Percentiles rank a stretch among this genome's conserved stretches.
Conservation (phyloP, 495 filamentous ascomycete genomes). For the Platismatia glauca region DNA sequence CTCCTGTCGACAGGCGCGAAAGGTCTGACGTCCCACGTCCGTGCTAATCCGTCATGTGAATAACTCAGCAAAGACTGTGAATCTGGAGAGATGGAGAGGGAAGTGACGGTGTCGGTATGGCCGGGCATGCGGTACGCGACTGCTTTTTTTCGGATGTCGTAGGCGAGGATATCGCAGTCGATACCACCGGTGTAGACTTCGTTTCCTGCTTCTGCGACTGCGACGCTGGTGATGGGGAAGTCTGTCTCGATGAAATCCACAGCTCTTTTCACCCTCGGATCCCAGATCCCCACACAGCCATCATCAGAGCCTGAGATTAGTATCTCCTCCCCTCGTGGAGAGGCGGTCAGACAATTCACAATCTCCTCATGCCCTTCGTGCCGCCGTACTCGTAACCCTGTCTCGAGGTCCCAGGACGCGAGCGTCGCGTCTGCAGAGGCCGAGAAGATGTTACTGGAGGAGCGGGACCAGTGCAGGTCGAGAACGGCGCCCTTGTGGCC, state of each 20-base stretch:
- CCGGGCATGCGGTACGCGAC: conserved; percentile 81
- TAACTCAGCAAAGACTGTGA: conserved; percentile 85
- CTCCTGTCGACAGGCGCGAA: conserved; percentile 84
- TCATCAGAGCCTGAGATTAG: conserved; percentile 86
- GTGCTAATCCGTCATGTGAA: conserved; percentile 84
- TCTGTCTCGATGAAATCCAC: conserved; percentile 83
- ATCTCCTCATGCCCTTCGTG: conserved; percentile 92
- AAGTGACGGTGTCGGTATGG: conserved; percentile 87
- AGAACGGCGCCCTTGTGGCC: conserved; percentile 87
- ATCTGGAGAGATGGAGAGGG: conserved; percentile 81
- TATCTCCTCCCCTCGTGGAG: conserved; percentile 79
- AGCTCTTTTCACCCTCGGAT: conserved; percentile 84
- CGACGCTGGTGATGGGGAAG: conserved; percentile 86
- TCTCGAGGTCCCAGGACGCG: conserved; percentile 90
- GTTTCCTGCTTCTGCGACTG: conserved; percentile 84
- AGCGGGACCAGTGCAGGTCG: conserved; percentile 93
- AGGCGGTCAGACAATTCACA: conserved; percentile 82
- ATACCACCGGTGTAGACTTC: conserved; percentile 94
- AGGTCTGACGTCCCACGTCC: conserved; percentile 93
- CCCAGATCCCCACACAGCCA: conserved; percentile 92
- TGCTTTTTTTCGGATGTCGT: conserved; percentile 87
- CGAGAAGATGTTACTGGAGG: conserved; percentile 83
- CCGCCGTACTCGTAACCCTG: conserved; percentile 75
- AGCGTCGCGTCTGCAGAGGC: conserved; percentile 88
- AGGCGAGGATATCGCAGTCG: conserved; percentile 94